Evolutionary conservation across 805 yeast species (phyloP), one percentile per base, ranked within the genome.

Genomic region (Yamadazyma phyllophila): DNA sequence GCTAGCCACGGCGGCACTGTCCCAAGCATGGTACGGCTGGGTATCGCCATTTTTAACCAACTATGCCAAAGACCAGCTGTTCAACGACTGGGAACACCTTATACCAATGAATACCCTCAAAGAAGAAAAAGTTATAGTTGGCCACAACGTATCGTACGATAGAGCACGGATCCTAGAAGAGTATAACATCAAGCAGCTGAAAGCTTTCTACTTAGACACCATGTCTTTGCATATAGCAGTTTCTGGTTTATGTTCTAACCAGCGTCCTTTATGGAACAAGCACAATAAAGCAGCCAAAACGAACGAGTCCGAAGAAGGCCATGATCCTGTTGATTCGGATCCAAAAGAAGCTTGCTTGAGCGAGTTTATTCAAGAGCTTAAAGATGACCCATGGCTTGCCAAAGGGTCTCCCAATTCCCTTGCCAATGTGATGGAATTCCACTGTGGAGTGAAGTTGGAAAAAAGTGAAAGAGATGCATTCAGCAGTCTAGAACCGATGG

Each of bases 21-120:
- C 73, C 0, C 69, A 75, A 8, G 96, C 96, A 0, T 90, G 97
- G 96, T 94, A 91, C 59, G 82, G 83, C 0, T 94, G 99, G 99
- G 82, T 89, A 7, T 89, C 96, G 0, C 99, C 99, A 0, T 82
- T 76, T 60, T 62, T 94, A 15, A 74, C 85, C 1, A 78, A 77
- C 2, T 81, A 79, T 40, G 66, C 81, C 2, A 34, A 47, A 2
- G 66, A 70, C 5, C 54, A 62, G 2, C 57, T 66, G 14, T 43
- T 51, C 35, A 36, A 54, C 24, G 66, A 68, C 45, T 69, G 61
- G 58, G 76, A 83, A 26, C 96, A 89, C 54, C 65, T 95, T 44
- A 80, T 95, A 0, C 97, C 98, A 0, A 60, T 92, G 60, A 81
- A 87, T 50, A 71, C 82, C 0, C 49, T 61, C 20, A 48, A 56